These are phyloP conservation scores for Tanacetum coccineum DNA, from an alignment of 129 eudicot genomes.

Conservation along the genomic window DNA sequence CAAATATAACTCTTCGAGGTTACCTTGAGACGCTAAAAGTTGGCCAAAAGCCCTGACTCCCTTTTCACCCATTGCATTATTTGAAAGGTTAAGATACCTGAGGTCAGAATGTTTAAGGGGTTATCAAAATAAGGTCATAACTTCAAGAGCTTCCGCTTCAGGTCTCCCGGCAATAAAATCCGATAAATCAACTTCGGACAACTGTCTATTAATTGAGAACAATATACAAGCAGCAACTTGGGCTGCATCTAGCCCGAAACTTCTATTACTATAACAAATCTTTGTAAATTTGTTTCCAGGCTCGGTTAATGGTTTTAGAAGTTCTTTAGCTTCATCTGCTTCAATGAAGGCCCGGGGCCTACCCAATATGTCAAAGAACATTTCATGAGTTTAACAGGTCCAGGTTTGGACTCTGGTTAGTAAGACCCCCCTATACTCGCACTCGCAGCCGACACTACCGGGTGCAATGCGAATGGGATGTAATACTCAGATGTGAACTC, in stretches of 20 bases:
- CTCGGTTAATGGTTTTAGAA: slow-evolving; percentile 41
- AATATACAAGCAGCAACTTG: slow-evolving; percentile 45
- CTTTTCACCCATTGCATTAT: slow-evolving; percentile 69
- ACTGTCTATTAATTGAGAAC: slow-evolving; percentile 40
- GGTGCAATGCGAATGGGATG: too few species aligned
- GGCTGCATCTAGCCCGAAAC: slow-evolving; percentile 58
- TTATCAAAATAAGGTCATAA: slow-evolving; percentile 44
- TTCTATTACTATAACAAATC: slow-evolving; percentile 62
- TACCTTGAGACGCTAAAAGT: slow-evolving; percentile 52
- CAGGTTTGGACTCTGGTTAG: slow-evolving; percentile 18
- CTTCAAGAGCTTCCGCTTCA: slow-evolving; percentile 66
- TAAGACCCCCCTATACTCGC: too few species aligned
- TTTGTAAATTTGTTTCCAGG: slow-evolving; percentile 39
- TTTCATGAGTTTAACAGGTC: slow-evolving; percentile 20
- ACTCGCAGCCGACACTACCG: too few species aligned
- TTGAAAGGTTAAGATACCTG: slow-evolving; percentile 46
- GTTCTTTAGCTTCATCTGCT: slow-evolving; percentile 43
- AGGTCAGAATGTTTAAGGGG: slow-evolving; percentile 48
- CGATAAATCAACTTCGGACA: slow-evolving; percentile 57
- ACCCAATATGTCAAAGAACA: slow-evolving; percentile 61
- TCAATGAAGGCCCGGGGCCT: slow-evolving; percentile 37
- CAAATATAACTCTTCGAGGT: slow-evolving; percentile 59
- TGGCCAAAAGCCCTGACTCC: slow-evolving; percentile 55
- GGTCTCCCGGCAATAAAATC: slow-evolving; percentile 64
- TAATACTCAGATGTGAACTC: too few species aligned